Conservation (phyloP, 805 yeast species). For the Cyberlindnera mycetangii region DNA sequence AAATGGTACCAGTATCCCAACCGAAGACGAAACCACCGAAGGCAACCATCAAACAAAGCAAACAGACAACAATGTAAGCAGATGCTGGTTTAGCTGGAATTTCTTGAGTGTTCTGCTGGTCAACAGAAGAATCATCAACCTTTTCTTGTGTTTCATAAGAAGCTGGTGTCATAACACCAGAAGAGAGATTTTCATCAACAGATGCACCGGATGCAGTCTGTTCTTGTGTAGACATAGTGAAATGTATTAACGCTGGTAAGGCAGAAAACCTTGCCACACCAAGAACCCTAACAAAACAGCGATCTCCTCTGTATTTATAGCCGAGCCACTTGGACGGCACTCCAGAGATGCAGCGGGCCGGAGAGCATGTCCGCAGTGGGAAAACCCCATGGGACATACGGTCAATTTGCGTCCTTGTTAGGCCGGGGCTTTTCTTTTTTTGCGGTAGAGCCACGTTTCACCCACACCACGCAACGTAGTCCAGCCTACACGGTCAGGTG, state of each 20-base stretch:
- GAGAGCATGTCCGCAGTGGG: constrained; percentile 9
- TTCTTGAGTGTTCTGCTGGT: constrained; percentile 2
- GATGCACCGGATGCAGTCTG: constrained; percentile 12
- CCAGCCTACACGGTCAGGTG: neutral
- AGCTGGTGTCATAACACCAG: constrained; percentile 26
- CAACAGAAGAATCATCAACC: constrained; percentile 15
- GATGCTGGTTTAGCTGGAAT: constrained; percentile 33
- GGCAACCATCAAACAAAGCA: constrained; percentile 46
- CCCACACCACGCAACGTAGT: neutral
- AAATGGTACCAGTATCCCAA: constrained; percentile 79
- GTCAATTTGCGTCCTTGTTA: neutral
- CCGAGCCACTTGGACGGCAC: neutral
- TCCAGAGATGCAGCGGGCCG: constrained; percentile 2
- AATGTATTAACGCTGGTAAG: neutral
- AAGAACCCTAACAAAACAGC: neutral
- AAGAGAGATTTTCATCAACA: constrained; percentile 11
- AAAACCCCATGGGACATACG: constrained; percentile 13
- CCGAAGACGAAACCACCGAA: constrained; percentile 80
- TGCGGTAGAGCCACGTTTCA: neutral
- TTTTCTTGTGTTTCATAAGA: constrained; percentile 19
- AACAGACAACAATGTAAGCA: constrained; percentile 30
- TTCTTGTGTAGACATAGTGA: constrained; percentile 16
- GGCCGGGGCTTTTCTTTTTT: neutral
- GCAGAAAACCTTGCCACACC: neutral
- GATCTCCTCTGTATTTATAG: constrained; percentile 1